Base-by-base conservation (phyloP, 257 asterid species). In the Penstemon barbatus region DNA sequence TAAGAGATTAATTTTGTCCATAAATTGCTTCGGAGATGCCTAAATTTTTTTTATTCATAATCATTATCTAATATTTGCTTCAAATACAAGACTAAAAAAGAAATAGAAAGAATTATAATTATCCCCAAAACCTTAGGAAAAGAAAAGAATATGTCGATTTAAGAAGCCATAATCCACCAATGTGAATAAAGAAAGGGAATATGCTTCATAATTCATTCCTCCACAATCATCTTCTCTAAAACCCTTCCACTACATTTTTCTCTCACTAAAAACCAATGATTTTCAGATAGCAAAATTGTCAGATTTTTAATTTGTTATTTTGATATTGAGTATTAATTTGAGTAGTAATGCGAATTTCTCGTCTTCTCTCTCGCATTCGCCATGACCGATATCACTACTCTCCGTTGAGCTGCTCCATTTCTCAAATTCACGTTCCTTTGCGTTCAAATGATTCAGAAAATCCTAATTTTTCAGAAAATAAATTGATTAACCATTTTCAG, bases 351-450 rank as follows among this genome's bases (percentile, higher is more conserved):
- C 87, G 88, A 73, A 68, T 70, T 70, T 78, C 80, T 73, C 79
- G 76, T 41, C 65, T 78, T 52, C 80, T 89, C 75, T 82, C 87
- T 57, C 89, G 84, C 81, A 69, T 82, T 64, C 78, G 84, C 88
- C 83, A 78, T 65, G 80, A 77, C 75, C 69, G 71, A 36, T 56
- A 18, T 70, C 78, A 56, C 52, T 54, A 60, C 68, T 77, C 73
- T 63, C 69, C 58, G 3, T 73, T 74, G 65, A 66, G 77, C 75
- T 75, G 64, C 74, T 50, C 65, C 74, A 66, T 66, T 51, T 39
- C 83, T 45, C 80, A 71, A 57, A 66, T 75, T 63, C 77, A 75
- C 37, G 57, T 58, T 59, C 73, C 73, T 6, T 54, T 63, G 39
- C 43, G 78, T 56, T 73, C 75, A 18, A 49, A 72, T 65, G 81